Percentiles rank a stretch among this genome's conserved stretches.
Evolutionary conservation across 2,329 filamentous ascomycete genomes (phyloP).

Genomic region (Metarhizium album): DNA sequence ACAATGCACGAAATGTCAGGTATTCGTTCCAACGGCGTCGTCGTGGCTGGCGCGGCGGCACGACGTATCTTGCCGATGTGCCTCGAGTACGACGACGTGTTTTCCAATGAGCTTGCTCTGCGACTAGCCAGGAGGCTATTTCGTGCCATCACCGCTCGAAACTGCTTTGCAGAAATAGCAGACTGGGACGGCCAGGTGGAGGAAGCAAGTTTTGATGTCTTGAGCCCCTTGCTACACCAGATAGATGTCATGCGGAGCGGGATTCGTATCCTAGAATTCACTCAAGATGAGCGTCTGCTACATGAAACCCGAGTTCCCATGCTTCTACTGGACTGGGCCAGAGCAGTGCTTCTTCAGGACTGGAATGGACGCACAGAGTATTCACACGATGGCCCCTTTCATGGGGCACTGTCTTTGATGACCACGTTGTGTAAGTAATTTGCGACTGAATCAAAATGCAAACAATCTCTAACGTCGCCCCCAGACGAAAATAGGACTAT

Average conservation of each 20-base stretch:
- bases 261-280: conserved; percentile 37
- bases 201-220: conserved; percentile 27
- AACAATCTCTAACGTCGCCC: conserved; percentile 9
- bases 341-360: conserved; percentile 62
- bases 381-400: conserved; percentile 58
- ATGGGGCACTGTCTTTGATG: conserved; percentile 67
- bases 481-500: conserved; percentile 51
- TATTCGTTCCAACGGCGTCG: conserved; percentile 43
- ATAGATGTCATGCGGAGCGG: conserved; percentile 40
- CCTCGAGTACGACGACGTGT: conserved; percentile 51
- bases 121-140: conserved; percentile 49
- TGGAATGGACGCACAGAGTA: conserved; percentile 72
- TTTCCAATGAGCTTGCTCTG: conserved; percentile 49
- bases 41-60: conserved; percentile 33
- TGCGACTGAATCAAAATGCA: background rate
- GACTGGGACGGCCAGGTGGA: conserved; percentile 24
- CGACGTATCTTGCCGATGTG: conserved; percentile 39
- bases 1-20: conserved; percentile 50
- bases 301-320: conserved; percentile 48
- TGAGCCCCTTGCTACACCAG: conserved; percentile 39
- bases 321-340: conserved; percentile 58
- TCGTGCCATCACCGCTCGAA: conserved; percentile 42
- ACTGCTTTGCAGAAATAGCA: conserved; percentile 37
- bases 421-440: conserved; percentile 55
- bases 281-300: conserved; percentile 37